Base-by-base conservation (phyloP, 768 basidiomycete species). In the Phaffia tasmanica region DNA sequence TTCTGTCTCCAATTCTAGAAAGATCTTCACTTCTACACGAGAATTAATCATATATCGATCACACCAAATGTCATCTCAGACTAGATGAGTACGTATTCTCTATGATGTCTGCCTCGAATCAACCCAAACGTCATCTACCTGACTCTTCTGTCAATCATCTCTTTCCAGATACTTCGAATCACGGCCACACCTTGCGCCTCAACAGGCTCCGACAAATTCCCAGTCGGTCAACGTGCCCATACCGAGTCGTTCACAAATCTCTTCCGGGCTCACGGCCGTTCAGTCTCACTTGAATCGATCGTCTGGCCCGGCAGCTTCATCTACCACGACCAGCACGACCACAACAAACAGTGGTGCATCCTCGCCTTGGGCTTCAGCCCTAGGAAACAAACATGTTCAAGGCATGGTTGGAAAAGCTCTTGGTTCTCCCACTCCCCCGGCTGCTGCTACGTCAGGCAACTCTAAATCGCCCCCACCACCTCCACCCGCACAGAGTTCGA, bases 81-180 rank as follows among this genome's bases (percentile, higher is more conserved):
- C 46, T 48, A 7, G 54, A 21, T n/a, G 19, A 53, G 15, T 3
- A 35, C 35, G 27, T 42, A 42, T 48, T 49, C 47, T 57, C 46
- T 7, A 19, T 48, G n/a, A 16, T 57, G 29, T 42, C 35, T n/a
- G 46, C 19, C 7, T 29, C 62, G 21, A 9, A 55, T n/a, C 21
- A 29, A 4, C 53, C 54, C 32, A 5, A 21, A 30, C 32, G 3
- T 30, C 18, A 19, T 23, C 57, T 57, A 21, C 16, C 19, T 3
- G 27, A 21, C 27, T 1, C 23, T 30, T 35, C 14, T 25, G 35
- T 18, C 4, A 23, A 7, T 19, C 6, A 18, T 11, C 23, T 25
- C 21, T 56, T 9, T 32, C 19, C 51, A 63, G 63, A 32, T 67
- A 67, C 48, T 67, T 67, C 23, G 66, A 60, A 18, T 46, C 66